Evolutionary conservation across 2,329 filamentous ascomycete genomes (phyloP), one percentile per base, ranked within the genome.

Genomic region (Cryphonectria nitschkei): DNA sequence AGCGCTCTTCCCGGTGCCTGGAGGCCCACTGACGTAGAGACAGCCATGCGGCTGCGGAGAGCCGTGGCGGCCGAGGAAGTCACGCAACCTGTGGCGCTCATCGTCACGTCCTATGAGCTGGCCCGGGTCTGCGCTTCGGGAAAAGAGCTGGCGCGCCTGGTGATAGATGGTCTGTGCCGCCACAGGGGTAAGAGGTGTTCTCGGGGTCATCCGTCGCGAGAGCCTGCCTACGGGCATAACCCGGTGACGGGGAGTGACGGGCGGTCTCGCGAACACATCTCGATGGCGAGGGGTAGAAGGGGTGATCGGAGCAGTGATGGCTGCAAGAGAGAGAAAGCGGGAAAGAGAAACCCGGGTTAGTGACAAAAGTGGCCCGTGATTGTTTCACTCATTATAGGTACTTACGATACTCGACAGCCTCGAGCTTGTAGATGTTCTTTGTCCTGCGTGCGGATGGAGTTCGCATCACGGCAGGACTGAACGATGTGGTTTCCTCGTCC

Each of bases 1-100:
- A 41, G 96, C 96, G 80, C 95, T 98, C 83, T 99, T 99, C 68
- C 96, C 96, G 0, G 96, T 99, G 14, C 96, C 96, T 2, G 96
- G 96, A 4, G 96, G 96, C 0, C 96, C 96, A 76, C 95, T 98
- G 75, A 99, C 92, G 79, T 99, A 99, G 67, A 97, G 87, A 78
- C 95, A 98, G 68, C 95, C 94, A 68, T 90, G 90, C 3, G 87
- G 88, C 14, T 84, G 84, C 26, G 87, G 80, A 11, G 87, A 84
- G 6, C 90, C 83, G 75, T 90, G 89, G 66, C 87, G 86, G 54
- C 88, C 83, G 66, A 98, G 85, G 78, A 97, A 98, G 0, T 78
- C 80, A 16, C 84, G 83, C 46, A 98, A 83, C 74, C 94, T 90
- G 19, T 86, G 83, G 56, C 88, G 84, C 77, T 91, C 84, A 77